Evolutionary conservation across 164 flowering plant genomes (phyloP).

Genomic region (Aristolochia contorta): DNA sequence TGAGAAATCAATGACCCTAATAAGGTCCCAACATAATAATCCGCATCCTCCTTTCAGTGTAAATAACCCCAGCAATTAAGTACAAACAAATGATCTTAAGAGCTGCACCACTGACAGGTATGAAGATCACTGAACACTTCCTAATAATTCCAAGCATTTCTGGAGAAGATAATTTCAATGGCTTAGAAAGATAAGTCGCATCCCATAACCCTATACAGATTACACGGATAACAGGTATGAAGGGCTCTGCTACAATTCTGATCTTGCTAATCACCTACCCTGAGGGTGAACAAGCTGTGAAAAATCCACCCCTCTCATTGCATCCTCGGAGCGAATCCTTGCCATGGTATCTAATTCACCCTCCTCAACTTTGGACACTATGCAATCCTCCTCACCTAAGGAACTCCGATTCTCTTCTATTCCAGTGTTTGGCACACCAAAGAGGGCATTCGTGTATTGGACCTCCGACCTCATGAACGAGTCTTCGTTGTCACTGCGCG

Average conservation of each 20-base stretch:
- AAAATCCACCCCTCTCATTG: conserved; percentile 10
- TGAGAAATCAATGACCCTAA: background rate
- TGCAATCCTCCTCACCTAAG: conserved; percentile 1
- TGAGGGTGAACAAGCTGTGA: conserved; percentile 13
- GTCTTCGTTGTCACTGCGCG: conserved; percentile 10
- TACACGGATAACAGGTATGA: no score
- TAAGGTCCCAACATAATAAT: background rate
- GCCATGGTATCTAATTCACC: background rate
- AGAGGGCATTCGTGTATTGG: background rate
- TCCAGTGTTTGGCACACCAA: conserved; percentile 9
- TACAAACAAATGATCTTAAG: background rate
- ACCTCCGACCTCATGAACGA: conserved; percentile 26
- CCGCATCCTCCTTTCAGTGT: background rate
- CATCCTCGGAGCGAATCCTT: background rate
- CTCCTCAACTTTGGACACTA: background rate
- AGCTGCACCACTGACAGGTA: no score
- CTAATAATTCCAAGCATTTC: no score
- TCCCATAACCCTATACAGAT: no score
- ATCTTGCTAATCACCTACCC: conserved; percentile 11
- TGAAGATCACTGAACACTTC: no score
- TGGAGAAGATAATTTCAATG: no score
- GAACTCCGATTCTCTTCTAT: conserved; percentile 9
- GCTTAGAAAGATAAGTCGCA: no score
- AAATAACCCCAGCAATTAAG: background rate
- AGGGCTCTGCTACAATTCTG: no score